Base-by-base conservation (phyloP, 1,284 basidiomycete species). In the Ustilago trichophora region DNA sequence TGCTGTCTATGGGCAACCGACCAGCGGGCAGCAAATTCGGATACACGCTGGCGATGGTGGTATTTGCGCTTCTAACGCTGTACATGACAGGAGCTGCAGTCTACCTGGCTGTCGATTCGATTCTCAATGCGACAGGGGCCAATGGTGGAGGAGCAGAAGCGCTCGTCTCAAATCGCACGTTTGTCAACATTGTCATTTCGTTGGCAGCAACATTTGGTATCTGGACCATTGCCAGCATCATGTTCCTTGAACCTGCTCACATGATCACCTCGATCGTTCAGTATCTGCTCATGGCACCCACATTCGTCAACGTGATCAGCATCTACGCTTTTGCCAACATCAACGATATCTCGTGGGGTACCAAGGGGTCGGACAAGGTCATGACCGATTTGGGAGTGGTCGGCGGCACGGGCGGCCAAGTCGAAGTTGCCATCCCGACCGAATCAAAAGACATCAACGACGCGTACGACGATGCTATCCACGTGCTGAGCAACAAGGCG, bases 301-400 rank as follows among this genome's bases (percentile, higher is more conserved):
- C 71, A 11, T 79, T 79, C 42, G 69, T 81, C 60, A 80, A 79
- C 49, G 75, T 80, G 29, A 77, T 81, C 57, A 71, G 69, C 52
- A 77, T 81, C 38, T 81, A 81, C 38, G 77, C 78, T 0, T 79
- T 81, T 47, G 77, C 75, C 68, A 80, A 81, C 64, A 75, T 73
- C 29, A 73, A 78, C 51, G 76, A 79, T 36, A 68, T 72, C 29
- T 62, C 55, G 12, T 81, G 79, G 80, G 80, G 80, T 26, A 81
- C 80, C 36, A 81, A 81, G 44, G 80, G 80, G 6, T 75, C 68
- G 8, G 76, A 78, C 37, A 76, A 58, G 29, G 62, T 75, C 22
- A 52, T 67, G 38, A 76, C 72, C 0, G 80, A 81, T 49, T 52
- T 81, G 15, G 78, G 78, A 16, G 68, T 74, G 2, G 78, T 77